Evolutionary conservation across 768 basidiomycete genomes (phyloP).

Genomic region (Goffeauzyma gilvescens): DNA sequence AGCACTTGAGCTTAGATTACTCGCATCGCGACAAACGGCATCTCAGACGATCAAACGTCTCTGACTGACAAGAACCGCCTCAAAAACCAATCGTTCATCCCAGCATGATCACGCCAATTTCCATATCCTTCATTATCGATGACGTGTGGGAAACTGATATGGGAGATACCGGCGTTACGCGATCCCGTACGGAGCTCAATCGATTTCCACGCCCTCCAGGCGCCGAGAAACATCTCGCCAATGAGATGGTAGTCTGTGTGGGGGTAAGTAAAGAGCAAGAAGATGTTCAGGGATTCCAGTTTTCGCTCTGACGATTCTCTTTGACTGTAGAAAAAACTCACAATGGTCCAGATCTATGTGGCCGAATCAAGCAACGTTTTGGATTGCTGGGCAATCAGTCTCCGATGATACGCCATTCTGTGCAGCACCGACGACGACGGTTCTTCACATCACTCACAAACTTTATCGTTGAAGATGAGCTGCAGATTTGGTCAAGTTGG

Average conservation of each 20-base stretch:
- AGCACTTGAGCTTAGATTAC: too few species aligned
- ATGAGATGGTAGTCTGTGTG: constrained; percentile 16
- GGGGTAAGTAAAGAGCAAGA: neutral
- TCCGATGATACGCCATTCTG: neutral
- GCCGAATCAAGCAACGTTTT: neutral
- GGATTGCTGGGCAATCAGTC: neutral
- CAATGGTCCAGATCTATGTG: constrained; percentile 11
- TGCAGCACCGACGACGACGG: too few species aligned
- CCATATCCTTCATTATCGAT: neutral
- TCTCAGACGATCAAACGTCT: too few species aligned
- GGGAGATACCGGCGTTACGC: constrained; percentile 9
- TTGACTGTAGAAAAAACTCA: too few species aligned
- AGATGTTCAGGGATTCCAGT: neutral
- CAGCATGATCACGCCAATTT: constrained; percentile 15
- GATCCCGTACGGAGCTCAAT: constrained; percentile 10
- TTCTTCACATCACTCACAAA: constrained; percentile 14
- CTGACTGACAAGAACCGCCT: constrained; percentile 16
- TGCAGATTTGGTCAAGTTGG: too few species aligned
- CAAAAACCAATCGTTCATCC: constrained; percentile 15
- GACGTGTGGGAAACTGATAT: constrained; percentile 10
- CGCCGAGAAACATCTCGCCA: constrained; percentile 16
- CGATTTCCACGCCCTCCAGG: constrained; percentile 14
- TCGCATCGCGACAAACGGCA: too few species aligned
- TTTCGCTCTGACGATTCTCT: neutral
- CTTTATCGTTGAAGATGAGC: constrained; percentile 16